These are phyloP conservation scores for Phaeodactylum tricornutum DNA, from an alignment of 108 stramenopile species.

Conservation along the genomic window DNA sequence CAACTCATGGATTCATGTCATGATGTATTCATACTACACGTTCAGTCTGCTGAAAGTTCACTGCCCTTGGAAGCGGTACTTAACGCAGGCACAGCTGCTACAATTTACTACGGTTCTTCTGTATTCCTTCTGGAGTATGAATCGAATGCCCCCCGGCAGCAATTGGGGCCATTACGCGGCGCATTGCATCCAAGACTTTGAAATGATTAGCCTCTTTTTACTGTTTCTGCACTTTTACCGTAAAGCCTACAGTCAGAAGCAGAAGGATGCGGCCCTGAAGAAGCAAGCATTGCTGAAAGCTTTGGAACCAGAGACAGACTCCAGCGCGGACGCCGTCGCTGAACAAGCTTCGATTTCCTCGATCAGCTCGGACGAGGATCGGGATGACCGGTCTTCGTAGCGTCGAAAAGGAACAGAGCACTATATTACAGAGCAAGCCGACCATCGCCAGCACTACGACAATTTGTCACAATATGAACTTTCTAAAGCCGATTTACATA, in stretches of 20 bases:
- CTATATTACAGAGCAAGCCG: background rate
- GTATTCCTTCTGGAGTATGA: slow-evolving; percentile 38
- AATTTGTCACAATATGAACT: no score
- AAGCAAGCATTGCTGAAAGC: background rate
- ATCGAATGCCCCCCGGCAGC: slow-evolving; percentile 17
- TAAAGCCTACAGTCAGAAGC: slow-evolving; percentile 60
- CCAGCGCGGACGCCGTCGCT: slow-evolving; percentile 2
- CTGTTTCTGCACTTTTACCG: slow-evolving; percentile 72
- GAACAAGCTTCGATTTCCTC: slow-evolving; percentile 17
- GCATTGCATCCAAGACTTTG: slow-evolving; percentile 54
- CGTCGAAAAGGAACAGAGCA: background rate
- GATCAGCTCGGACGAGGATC: slow-evolving; percentile 6
- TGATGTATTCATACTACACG: slow-evolving; percentile 99
- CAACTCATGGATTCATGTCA: slow-evolving; percentile 95
- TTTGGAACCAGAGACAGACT: background rate
- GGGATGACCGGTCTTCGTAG: no score
- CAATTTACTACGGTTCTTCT: slow-evolving; percentile 92
- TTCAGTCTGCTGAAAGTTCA: slow-evolving; percentile 53
- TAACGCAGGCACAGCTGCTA: slow-evolving; percentile 90
- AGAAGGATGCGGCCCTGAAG: no score
- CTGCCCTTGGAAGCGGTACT: slow-evolving; percentile 89
- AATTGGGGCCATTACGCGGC: slow-evolving; percentile 41
- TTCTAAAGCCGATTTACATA: no score
- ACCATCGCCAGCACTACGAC: background rate
- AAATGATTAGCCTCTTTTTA: slow-evolving; percentile 82